Conservation (phyloP, 83 land plant genomes). For the Picea abies region DNA sequence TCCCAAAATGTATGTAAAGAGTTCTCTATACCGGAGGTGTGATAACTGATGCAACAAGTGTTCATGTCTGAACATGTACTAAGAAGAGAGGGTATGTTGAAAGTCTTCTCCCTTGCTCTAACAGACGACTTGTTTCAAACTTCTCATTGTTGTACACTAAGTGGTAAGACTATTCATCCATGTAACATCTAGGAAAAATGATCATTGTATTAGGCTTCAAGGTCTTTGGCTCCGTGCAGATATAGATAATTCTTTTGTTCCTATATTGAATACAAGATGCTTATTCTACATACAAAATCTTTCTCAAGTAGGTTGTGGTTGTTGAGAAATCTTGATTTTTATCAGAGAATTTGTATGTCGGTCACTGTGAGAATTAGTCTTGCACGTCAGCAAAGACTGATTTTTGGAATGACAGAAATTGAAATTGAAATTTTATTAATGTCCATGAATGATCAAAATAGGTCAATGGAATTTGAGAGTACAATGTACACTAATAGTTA, state of each 20-base stretch:
- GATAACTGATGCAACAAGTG: background rate
- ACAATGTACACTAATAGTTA: too few species aligned
- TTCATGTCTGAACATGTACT: background rate
- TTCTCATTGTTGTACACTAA: background rate
- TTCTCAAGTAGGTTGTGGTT: too few species aligned
- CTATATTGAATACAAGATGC: background rate
- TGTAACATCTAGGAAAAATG: constrained; percentile 6
- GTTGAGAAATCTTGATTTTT: too few species aligned
- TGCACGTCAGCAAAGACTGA: too few species aligned
- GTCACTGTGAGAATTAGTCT: too few species aligned
- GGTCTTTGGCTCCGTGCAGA: background rate
- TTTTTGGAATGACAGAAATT: too few species aligned
- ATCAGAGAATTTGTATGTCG: too few species aligned
- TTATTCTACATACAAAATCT: too few species aligned
- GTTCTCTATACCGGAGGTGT: background rate
- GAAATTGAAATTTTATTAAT: too few species aligned
- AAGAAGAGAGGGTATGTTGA: background rate
- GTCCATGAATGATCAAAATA: too few species aligned
- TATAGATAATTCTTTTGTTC: background rate
- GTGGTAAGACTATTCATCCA: background rate
- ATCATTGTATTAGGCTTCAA: background rate
- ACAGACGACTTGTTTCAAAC: background rate
- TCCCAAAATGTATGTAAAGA: background rate
- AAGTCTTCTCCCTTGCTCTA: background rate
- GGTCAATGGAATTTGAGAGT: too few species aligned